Conservation (phyloP, 2,329 filamentous ascomycete species). For the Fusarium lateritium region DNA sequence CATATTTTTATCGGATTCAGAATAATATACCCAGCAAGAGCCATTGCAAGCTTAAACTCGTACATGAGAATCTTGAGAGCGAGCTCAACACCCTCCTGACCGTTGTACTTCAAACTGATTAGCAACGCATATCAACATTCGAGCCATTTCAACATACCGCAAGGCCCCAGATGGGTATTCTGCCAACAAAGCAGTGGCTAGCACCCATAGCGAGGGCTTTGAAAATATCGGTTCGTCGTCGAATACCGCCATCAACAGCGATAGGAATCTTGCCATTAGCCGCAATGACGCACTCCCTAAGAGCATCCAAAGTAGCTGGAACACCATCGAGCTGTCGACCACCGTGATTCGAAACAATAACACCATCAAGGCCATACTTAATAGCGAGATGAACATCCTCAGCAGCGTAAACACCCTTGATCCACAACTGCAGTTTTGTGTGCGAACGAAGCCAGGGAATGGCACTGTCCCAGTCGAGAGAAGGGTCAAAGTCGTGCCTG, state of each 20-base stretch:
- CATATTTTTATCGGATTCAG: background rate
- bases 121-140: background rate
- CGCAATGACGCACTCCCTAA: constrained; percentile 73
- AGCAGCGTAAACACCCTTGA: constrained; percentile 54
- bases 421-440: constrained; percentile 60
- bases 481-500: constrained; percentile 41
- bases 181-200: constrained; percentile 40
- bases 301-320: constrained; percentile 68
- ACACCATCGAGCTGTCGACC: constrained; percentile 57
- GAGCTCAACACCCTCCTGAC: constrained; percentile 49
- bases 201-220: constrained; percentile 53
- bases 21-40: constrained; percentile 38
- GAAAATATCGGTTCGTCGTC: constrained; percentile 52
- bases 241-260: constrained; percentile 57
- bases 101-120: constrained; percentile 41
- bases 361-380: constrained; percentile 49
- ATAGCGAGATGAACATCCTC: constrained; percentile 52
- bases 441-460: constrained; percentile 71
- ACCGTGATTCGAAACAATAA: constrained; percentile 48
- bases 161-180: constrained; percentile 57
- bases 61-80: constrained; percentile 56
- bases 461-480: constrained; percentile 73
- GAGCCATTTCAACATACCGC: constrained; percentile 25
- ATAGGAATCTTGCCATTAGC: constrained; percentile 72
- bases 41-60: constrained; percentile 48